These are phyloP conservation scores for Elsinoe necatrix DNA, from an alignment of 2,329 filamentous ascomycete genomes.

Conservation along the genomic window DNA sequence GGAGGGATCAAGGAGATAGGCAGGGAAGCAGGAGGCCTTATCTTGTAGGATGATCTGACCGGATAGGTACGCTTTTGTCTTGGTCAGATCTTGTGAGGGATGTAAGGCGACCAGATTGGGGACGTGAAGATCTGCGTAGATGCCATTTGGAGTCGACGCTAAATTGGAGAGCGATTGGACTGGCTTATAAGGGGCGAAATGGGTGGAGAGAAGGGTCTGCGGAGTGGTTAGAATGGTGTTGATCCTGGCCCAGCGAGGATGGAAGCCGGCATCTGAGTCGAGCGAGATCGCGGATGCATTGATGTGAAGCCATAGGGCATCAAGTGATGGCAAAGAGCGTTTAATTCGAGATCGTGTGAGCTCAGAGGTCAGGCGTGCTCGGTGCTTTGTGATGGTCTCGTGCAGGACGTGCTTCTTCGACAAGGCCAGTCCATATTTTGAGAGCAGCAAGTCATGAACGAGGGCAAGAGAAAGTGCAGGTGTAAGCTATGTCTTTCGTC, in stretches of 20 bases:
- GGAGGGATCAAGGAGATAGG: slow-evolving; percentile 67
- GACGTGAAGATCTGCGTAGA: slow-evolving; percentile 71
- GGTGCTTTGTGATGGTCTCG: slow-evolving; percentile 68
- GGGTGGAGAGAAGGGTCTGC: slow-evolving; percentile 62
- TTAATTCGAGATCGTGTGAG: slow-evolving; percentile 71
- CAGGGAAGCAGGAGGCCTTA: slow-evolving; percentile 94
- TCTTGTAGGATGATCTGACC: slow-evolving; percentile 87
- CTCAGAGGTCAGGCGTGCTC: slow-evolving; percentile 69
- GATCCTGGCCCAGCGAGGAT: slow-evolving; percentile 87
- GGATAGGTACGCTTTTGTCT: slow-evolving; percentile 61
- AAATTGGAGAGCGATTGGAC: slow-evolving; percentile 51
- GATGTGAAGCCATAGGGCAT: slow-evolving; percentile 54
- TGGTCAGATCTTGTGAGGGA: slow-evolving; percentile 61
- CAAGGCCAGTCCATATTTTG: slow-evolving; percentile 74
- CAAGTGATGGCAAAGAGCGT: slow-evolving; percentile 59
- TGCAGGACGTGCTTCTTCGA: slow-evolving; percentile 71
- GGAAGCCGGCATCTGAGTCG: slow-evolving; percentile 38
- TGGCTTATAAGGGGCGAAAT: slow-evolving; percentile 57
- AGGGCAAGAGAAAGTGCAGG: slow-evolving; percentile 73
- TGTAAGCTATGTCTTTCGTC: slow-evolving; percentile 55
- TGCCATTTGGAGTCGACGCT: slow-evolving; percentile 38
- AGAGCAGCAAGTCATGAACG: slow-evolving; percentile 74
- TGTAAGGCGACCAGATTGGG: slow-evolving; percentile 76
- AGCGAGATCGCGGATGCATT: slow-evolving; percentile 33
- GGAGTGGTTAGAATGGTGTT: slow-evolving; percentile 69